These are phyloP conservation scores for Begonia loranthoides DNA, from an alignment of 306 rosid species.

Conservation along the genomic window DNA sequence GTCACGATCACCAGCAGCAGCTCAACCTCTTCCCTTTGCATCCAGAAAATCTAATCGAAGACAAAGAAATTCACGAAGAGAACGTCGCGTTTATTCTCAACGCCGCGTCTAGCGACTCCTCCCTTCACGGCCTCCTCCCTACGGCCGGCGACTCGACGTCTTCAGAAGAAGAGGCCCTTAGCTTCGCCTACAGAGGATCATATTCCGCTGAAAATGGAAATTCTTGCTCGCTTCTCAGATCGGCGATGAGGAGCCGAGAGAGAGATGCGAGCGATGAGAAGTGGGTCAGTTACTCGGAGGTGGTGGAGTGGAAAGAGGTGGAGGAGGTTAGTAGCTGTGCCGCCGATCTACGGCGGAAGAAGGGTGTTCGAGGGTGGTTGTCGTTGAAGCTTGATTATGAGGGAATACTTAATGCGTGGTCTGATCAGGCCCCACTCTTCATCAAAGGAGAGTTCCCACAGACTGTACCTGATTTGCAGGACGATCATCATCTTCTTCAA, in stretches of 20 bases:
- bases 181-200: slow-evolving; percentile 8
- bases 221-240: slow-evolving; percentile 34
- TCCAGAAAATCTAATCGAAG: slow-evolving; percentile 33
- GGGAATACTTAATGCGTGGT: slow-evolving; percentile 82
- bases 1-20: slow-evolving; percentile 11
- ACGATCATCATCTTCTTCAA: slow-evolving; percentile 4
- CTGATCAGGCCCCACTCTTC: slow-evolving; percentile 63
- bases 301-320: slow-evolving; percentile 48
- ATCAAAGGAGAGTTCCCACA: slow-evolving; percentile 46
- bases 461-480: slow-evolving; percentile 42
- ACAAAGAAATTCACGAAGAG: slow-evolving; percentile 37
- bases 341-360: slow-evolving; percentile 3
- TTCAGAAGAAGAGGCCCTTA: slow-evolving; percentile 31
- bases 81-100: slow-evolving; percentile 54
- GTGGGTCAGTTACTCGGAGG: slow-evolving; percentile 88
- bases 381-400: slow-evolving; percentile 73
- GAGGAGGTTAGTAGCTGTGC: slow-evolving; percentile 29
- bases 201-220: neutral
- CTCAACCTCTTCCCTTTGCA: slow-evolving; percentile 43
- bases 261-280: slow-evolving; percentile 39
- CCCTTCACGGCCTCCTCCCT: slow-evolving; percentile 37
- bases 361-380: slow-evolving; percentile 10
- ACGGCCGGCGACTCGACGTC: slow-evolving; percentile 12
- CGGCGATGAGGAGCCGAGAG: slow-evolving; percentile 66
- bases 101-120: slow-evolving; percentile 28